Evolutionary conservation across 768 basidiomycete species (phyloP), one percentile per base, ranked within the genome.

Genomic region (Hygrocybe coccinea): DNA sequence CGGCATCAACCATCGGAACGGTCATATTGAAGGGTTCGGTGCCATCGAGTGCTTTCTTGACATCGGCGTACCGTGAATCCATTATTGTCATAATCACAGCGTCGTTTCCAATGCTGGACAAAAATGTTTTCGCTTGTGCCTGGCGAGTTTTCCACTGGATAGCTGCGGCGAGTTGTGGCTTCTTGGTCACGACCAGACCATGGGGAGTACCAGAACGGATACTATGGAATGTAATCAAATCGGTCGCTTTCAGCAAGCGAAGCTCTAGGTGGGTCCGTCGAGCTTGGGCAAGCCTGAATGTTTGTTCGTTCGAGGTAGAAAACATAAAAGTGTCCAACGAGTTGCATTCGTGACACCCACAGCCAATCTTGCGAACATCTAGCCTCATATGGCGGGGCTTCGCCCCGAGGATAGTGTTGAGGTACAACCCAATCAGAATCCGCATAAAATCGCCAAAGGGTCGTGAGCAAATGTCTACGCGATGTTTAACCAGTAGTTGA

Each of bases 381-480:
- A 54, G 15, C 11, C 29, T 50, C 29, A 55, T 21, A 38, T 36
- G 55, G 7, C 59, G 57, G 5, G 56, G 53, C 45, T 64, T 66
- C 5, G 57, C 52, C 7, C 68, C 67, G 8, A 74, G 60, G 12
- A 71, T 50, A 37, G 69, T 55, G 2, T 58, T 57, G 25, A 75
- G 61, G 34, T 71, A 70, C 2, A 58, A 43, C 8, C 61, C 67
- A 14, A 75, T 60, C 11, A 71, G 50, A 15, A 63, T 58, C 46
- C 66, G 64, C 12, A 70, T 53, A 14, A 74, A 63, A 36, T 65
- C 63, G 25, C 52, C 55, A 46, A 73, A 73, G 3, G 72, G 70
- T n/a, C 63, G 22, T 11, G 58, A 52, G 38, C 43, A 55, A 6
- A 70, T n/a, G 12, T 62, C 57, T 10, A 65, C 45, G 0, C 60